Conservation (phyloP, 768 basidiomycete species). For the Phallus indusiatus region DNA sequence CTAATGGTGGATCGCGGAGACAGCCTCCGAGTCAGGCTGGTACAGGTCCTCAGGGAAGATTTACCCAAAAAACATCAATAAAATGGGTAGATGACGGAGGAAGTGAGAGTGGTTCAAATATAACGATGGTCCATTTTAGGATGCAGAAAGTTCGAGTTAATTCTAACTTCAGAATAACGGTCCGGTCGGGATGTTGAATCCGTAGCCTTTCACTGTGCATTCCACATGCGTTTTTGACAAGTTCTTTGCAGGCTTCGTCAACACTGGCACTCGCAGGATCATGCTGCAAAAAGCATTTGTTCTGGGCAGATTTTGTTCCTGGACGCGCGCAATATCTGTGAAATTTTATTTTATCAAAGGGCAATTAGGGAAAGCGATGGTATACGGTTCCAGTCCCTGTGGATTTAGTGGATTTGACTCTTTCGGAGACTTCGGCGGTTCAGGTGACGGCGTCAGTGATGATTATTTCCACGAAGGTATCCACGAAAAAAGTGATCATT, state of each 20-base stretch:
- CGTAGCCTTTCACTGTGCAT: slow-evolving; percentile 87
- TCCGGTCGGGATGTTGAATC: slow-evolving; percentile 65
- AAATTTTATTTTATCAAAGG: background rate
- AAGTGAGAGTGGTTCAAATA: too few relatives aligned
- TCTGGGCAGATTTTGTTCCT: slow-evolving; percentile 82
- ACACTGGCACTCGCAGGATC: slow-evolving; percentile 53
- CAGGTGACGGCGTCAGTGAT: slow-evolving; percentile 17
- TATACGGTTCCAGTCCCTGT: slow-evolving; percentile 90
- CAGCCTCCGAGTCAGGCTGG: too few relatives aligned
- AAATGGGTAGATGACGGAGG: too few relatives aligned
- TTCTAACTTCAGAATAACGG: background rate
- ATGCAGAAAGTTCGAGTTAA: too few relatives aligned
- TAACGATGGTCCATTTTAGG: too few relatives aligned
- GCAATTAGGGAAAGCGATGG: slow-evolving; percentile 6
- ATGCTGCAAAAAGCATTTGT: slow-evolving; percentile 85
- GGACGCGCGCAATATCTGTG: slow-evolving; percentile 93
- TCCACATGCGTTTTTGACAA: slow-evolving; percentile 73
- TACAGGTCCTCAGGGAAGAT: background rate
- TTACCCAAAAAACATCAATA: too few relatives aligned
- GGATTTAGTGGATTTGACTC: slow-evolving; percentile 80
- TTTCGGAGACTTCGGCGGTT: slow-evolving; percentile 19
- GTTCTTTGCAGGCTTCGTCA: slow-evolving; percentile 71
- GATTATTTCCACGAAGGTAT: slow-evolving; percentile 38
- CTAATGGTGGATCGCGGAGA: background rate
- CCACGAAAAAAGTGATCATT: background rate